These are phyloP conservation scores for Suillus occidentalis DNA, from an alignment of 768 basidiomycete species.

Conservation along the genomic window DNA sequence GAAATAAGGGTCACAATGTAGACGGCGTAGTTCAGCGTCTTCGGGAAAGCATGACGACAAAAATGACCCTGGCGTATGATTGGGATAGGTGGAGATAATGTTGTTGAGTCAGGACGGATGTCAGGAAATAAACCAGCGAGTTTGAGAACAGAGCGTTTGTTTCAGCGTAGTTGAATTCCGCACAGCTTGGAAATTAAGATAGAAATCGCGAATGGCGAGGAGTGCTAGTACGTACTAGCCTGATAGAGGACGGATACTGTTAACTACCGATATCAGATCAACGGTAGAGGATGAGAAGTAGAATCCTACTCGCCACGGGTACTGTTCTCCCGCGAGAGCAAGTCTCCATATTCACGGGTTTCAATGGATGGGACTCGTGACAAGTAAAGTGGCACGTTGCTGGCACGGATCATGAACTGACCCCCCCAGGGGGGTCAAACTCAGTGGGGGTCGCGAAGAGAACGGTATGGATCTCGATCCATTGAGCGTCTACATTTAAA, in stretches of 20 bases:
- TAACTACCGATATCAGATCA: not conserved
- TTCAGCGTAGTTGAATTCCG: not conserved
- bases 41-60: not conserved
- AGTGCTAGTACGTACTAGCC: not conserved
- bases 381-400: not conserved
- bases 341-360: not conserved
- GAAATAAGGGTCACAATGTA: not conserved
- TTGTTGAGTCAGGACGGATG: not conserved
- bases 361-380: not conserved
- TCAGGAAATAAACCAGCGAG: not conserved
- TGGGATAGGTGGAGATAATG: not conserved
- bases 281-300: too few relatives aligned
- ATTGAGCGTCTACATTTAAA: not conserved
- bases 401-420: constrained; percentile 1
- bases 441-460: not conserved
- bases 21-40: not conserved
- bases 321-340: not conserved
- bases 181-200: not conserved
- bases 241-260: not conserved
- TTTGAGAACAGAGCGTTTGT: not conserved
- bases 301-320: not conserved
- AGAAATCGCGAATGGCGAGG: not conserved
- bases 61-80: not conserved
- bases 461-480: not conserved
- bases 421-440: not conserved